Conservation (phyloP, 352 stramenopile species). For the Phytophthora brassicae region DNA sequence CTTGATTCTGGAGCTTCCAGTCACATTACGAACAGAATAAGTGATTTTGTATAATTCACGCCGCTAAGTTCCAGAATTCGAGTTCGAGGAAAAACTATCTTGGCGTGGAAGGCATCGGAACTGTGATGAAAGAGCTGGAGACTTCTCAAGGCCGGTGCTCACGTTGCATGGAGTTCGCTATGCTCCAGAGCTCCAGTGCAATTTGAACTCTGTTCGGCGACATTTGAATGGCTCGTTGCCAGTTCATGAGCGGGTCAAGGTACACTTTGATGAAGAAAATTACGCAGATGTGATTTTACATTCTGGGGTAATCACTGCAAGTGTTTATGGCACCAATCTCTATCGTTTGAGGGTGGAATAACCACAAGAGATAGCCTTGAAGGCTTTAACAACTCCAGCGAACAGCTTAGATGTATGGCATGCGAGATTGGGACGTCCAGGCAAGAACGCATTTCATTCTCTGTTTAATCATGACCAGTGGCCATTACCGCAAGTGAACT, state of each 20-base stretch:
- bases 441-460: slow-evolving; percentile 2
- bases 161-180: neutral
- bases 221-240: neutral
- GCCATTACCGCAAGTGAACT: neutral
- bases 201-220: neutral
- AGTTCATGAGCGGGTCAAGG: neutral
- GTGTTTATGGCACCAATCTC: neutral
- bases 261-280: neutral
- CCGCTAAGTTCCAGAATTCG: neutral
- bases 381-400: neutral
- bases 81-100: neutral
- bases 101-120: neutral
- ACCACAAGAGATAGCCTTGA: neutral
- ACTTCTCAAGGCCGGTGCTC: neutral
- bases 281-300: neutral
- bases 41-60: neutral
- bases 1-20: neutral
- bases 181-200: neutral
- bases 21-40: neutral
- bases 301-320: neutral
- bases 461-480: slow-evolving; percentile 6
- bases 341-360: neutral
- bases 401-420: slow-evolving; percentile 7
- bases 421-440: neutral
- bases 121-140: neutral